phyloP scores from a whole-genome alignment of 768 basidiomycete genomes.

The Cystobasidium ongulense region DNA sequence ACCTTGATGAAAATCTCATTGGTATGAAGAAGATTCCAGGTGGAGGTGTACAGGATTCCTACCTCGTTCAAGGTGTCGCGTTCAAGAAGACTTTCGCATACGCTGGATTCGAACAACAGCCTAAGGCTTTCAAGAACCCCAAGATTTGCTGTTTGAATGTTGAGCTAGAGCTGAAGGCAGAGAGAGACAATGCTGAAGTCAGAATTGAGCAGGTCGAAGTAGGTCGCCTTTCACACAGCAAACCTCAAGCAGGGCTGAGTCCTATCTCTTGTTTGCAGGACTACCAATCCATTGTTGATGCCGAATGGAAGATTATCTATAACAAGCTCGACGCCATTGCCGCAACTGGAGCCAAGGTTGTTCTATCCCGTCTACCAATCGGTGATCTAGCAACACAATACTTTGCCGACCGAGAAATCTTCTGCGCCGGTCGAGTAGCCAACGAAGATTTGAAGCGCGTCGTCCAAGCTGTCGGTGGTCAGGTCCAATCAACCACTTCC shows the following conservation, averaged over 20 bases:
- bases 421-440: constrained; percentile 93
- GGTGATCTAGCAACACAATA: constrained; percentile 98
- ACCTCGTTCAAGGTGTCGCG: constrained; percentile 78
- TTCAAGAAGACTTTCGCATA: constrained; percentile 99
- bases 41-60: constrained; percentile 93
- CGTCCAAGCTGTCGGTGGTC: constrained; percentile 89
- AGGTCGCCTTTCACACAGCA: too few species aligned
- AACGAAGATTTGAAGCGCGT: constrained; percentile 84
- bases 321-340: constrained; percentile 92
- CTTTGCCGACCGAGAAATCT: constrained; percentile 97
- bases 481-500: constrained; percentile 87
- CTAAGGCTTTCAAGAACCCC: constrained; percentile 79
- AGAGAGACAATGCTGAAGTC: constrained; percentile 98
- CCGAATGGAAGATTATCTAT: constrained; percentile 99
- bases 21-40: constrained; percentile 89
- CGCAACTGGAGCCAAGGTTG: constrained; percentile 91
- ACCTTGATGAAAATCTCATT: constrained; percentile 89
- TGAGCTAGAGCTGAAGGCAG: constrained; percentile 95
- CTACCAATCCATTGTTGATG: constrained; percentile 98
- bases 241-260: too few species aligned
- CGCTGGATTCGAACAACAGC: constrained; percentile 97
- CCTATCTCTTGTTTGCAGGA: constrained; percentile 49
- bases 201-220: constrained; percentile 83
- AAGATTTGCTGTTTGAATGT: constrained; percentile 91
- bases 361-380: constrained; percentile 94